phyloP scores from a whole-genome alignment of 1,284 basidiomycete genomes.

The Boletellus dicymbophilus region DNA sequence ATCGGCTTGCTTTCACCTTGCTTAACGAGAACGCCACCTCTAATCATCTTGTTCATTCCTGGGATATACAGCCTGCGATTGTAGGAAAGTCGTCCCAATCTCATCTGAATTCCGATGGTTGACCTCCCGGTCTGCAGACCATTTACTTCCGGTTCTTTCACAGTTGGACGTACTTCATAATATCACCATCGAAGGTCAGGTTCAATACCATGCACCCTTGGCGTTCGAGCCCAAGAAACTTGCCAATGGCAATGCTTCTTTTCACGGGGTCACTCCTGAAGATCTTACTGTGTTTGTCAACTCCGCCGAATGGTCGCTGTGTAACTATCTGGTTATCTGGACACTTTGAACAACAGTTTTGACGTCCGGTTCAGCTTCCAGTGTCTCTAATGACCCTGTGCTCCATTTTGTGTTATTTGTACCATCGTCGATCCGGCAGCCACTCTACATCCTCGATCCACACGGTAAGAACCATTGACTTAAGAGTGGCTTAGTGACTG shows the following conservation, averaged over 20 bases:
- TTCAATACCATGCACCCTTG: slow-evolving; percentile 90
- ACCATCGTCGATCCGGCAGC: slow-evolving; percentile 69
- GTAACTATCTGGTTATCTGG: slow-evolving; percentile 44
- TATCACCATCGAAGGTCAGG: slow-evolving; percentile 92
- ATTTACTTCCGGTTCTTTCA: slow-evolving; percentile 67
- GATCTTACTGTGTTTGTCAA: slow-evolving; percentile 93
- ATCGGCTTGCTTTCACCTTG: slow-evolving; percentile 81
- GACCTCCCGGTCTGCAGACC: slow-evolving; percentile 45
- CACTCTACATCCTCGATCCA: slow-evolving; percentile 68
- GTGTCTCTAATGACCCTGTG: slow-evolving; percentile 87
- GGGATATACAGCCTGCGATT: slow-evolving; percentile 73
- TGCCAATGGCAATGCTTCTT: slow-evolving; percentile 33
- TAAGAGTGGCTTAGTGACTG: slow-evolving; percentile 5
- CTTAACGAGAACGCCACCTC: slow-evolving; percentile 84
- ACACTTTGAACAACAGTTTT: slow-evolving; percentile 5
- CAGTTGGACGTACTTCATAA: slow-evolving; percentile 76
- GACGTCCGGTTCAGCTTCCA: slow-evolving; percentile 55
- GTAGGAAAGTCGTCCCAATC: slow-evolving; percentile 47
- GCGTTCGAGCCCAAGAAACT: slow-evolving; percentile 70
- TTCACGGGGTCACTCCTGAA: slow-evolving; percentile 71
- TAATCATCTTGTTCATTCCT: slow-evolving; percentile 62
- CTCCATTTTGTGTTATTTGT: slow-evolving; percentile 93
- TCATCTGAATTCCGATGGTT: slow-evolving; percentile 14
- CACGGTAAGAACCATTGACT: slow-evolving; percentile 44
- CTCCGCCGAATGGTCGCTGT: slow-evolving; percentile 93